phyloP scores from a whole-genome alignment of 495 filamentous ascomycete genomes.

The Aspergillus biplanus region DNA sequence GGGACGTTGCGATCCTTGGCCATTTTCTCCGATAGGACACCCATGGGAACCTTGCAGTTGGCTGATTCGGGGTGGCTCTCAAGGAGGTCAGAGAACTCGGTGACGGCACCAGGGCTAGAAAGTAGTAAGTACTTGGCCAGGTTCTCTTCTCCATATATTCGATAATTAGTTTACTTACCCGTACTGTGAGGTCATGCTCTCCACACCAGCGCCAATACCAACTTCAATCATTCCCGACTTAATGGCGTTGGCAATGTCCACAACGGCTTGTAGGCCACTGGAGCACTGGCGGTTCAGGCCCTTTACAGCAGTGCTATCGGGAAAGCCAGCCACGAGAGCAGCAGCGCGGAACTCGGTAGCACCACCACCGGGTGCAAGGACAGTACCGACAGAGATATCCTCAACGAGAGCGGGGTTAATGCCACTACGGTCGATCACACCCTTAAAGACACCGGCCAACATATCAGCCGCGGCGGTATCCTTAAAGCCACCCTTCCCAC shows the following conservation, averaged over 20 bases:
- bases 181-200: slow-evolving; percentile 94
- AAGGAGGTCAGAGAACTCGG: slow-evolving; percentile 92
- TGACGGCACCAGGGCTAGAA: slow-evolving; percentile 76
- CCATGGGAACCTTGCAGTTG: slow-evolving; percentile 99
- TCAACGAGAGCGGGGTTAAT: slow-evolving; percentile 86
- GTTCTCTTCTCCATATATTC: neutral
- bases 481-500: slow-evolving; percentile 92
- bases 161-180: slow-evolving; percentile 57
- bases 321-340: slow-evolving; percentile 88
- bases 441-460: slow-evolving; percentile 80
- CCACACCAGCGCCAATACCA: slow-evolving; percentile 94
- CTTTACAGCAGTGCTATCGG: slow-evolving; percentile 79
- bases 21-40: slow-evolving; percentile 92
- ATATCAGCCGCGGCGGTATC: slow-evolving; percentile 87
- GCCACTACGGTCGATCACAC: slow-evolving; percentile 77
- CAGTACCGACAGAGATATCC: slow-evolving; percentile 90
- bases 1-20: slow-evolving; percentile 78
- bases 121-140: neutral
- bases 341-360: slow-evolving; percentile 97
- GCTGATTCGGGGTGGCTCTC: slow-evolving; percentile 80
- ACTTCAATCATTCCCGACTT: slow-evolving; percentile 89
- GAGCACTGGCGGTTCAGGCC: slow-evolving; percentile 91
- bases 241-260: slow-evolving; percentile 92
- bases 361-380: slow-evolving; percentile 89
- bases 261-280: slow-evolving; percentile 84